A percentile compares a stretch with the other conserved stretches of the same genome.
phyloP scores from a whole-genome alignment of 2,329 filamentous ascomycete species.

The Geosmithia morbida region DNA sequence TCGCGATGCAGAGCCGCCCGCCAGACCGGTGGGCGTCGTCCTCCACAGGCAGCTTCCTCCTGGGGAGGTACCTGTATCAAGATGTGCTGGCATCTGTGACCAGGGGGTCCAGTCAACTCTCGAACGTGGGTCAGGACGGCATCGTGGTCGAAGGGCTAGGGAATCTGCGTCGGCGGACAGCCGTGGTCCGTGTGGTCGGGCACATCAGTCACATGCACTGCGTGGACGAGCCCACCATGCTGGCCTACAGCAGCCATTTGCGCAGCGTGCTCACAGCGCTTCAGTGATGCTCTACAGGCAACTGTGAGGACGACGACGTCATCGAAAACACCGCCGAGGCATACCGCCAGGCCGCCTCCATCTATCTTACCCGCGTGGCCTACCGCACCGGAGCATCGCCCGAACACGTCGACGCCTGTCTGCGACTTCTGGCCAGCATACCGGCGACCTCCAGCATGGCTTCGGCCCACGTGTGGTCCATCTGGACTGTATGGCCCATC shows the following conservation, averaged over 20 bases:
- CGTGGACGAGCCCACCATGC: neutral
- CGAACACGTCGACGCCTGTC: neutral
- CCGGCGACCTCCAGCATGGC: neutral
- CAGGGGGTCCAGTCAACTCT: neutral
- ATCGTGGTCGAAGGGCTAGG: neutral
- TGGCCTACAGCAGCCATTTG: neutral
- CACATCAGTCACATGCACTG: neutral
- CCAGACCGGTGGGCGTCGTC: neutral
- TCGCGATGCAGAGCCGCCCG: neutral
- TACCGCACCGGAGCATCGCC: neutral
- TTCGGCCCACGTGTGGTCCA: neutral
- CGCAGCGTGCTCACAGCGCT: neutral
- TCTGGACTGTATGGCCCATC: neutral
- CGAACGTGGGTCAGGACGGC: conserved; percentile 8
- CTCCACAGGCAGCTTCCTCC: neutral
- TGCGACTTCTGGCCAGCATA: neutral
- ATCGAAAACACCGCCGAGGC: neutral
- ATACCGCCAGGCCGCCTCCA: neutral
- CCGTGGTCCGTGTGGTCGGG: neutral
- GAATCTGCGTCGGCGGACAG: neutral
- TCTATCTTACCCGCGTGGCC: neutral
- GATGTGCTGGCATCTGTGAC: neutral
- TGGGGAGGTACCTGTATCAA: neutral
- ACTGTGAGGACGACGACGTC: neutral
- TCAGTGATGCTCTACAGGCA: neutral